Percentiles rank a stretch among this genome's conserved stretches.
phyloP scores from a whole-genome alignment of 2,329 filamentous ascomycete species.

The Aspergillus sergii region DNA sequence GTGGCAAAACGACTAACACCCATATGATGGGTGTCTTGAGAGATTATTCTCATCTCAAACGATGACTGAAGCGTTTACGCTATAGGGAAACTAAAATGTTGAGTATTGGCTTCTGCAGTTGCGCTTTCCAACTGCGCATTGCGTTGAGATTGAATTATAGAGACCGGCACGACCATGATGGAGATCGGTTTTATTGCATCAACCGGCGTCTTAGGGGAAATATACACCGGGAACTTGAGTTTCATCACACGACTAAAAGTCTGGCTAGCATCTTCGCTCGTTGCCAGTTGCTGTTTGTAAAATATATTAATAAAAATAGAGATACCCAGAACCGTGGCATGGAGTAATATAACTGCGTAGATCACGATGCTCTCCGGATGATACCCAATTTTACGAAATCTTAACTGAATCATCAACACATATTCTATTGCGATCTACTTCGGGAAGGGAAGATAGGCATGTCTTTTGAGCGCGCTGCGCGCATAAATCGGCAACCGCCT shows the following conservation, averaged over 20 bases:
- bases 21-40: conserved; percentile 84
- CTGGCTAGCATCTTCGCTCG: background rate
- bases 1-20: conserved; percentile 81
- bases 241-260: background rate
- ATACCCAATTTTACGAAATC: background rate
- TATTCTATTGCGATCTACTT: background rate
- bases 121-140: background rate
- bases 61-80: conserved; percentile 12
- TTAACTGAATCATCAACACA: background rate
- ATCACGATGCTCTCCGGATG: background rate
- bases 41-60: conserved; percentile 63
- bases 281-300: conserved; percentile 15
- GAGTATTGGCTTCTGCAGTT: background rate
- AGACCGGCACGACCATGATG: background rate
- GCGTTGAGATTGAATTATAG: conserved; percentile 2
- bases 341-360: background rate
- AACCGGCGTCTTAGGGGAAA: conserved; percentile 12
- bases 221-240: background rate
- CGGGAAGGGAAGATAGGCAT: background rate
- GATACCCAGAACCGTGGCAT: conserved; percentile 14
- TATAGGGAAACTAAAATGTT: background rate
- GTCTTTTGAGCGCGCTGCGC: background rate
- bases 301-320: conserved; percentile 13
- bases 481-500: background rate
- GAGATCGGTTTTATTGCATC: background rate